These are phyloP conservation scores for Coccinonectria pachysandricola DNA, from an alignment of 2,329 filamentous ascomycete species.

Conservation along the genomic window DNA sequence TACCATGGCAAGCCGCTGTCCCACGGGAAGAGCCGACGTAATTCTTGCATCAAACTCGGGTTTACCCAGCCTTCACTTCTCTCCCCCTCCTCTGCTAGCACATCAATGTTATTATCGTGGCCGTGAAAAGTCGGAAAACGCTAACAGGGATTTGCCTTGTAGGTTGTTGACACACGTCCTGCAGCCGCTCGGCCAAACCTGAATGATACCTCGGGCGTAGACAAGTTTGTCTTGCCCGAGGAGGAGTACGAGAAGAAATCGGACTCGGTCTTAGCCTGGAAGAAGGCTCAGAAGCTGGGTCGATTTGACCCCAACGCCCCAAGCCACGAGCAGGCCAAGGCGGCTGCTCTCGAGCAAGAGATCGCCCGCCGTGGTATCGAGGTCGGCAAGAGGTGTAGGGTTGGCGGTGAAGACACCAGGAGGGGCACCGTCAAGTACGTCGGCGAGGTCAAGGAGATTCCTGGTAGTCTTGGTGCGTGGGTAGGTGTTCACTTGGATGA, in stretches of 20 bases:
- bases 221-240: slow-evolving; percentile 84
- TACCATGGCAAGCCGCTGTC: too few relatives aligned
- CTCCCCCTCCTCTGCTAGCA: too few relatives aligned
- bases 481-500: slow-evolving; percentile 68
- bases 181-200: slow-evolving; percentile 66
- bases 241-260: slow-evolving; percentile 76
- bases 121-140: too few relatives aligned
- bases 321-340: slow-evolving; percentile 60
- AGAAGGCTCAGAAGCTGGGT: slow-evolving; percentile 88
- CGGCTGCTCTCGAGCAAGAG: slow-evolving; percentile 58
- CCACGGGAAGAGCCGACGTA: too few relatives aligned
- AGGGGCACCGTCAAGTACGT: slow-evolving; percentile 63
- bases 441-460: slow-evolving; percentile 65
- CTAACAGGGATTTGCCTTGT: slow-evolving; percentile 19
- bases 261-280: slow-evolving; percentile 90
- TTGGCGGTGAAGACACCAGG: slow-evolving; percentile 57
- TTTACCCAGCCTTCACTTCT: too few relatives aligned
- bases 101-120: too few relatives aligned
- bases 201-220: slow-evolving; percentile 67
- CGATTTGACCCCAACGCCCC: slow-evolving; percentile 85
- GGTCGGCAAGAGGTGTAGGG: slow-evolving; percentile 52
- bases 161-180: slow-evolving; percentile 77
- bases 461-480: slow-evolving; percentile 55
- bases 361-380: slow-evolving; percentile 58
- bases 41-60: too few relatives aligned